A percentile compares a stretch with the other conserved stretches of the same genome.
phyloP scores from a whole-genome alignment of 257 asterid species.

The Jasminum sambac region DNA sequence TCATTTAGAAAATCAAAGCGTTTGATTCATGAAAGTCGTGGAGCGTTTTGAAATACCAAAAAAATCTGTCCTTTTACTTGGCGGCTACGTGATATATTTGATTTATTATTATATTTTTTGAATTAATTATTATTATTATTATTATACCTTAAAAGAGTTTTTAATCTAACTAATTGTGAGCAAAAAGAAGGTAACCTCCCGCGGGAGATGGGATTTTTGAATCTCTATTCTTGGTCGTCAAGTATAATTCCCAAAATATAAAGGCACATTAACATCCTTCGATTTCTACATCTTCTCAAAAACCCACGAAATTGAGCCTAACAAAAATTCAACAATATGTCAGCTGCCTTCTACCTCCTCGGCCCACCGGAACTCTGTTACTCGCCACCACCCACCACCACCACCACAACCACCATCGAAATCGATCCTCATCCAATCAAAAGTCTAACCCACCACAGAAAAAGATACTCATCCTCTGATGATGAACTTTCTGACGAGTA shows the following conservation, averaged over 20 bases:
- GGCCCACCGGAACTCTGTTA: background rate
- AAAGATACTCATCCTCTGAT: background rate
- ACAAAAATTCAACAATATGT: background rate
- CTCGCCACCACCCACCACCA: background rate
- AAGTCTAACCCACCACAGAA: background rate
- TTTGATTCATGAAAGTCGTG: too few species aligned
- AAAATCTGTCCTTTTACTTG: too few species aligned
- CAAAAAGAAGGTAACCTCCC: too few species aligned
- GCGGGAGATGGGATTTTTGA: too few species aligned
- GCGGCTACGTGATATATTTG: too few species aligned
- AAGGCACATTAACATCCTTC: background rate
- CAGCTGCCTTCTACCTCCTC: background rate
- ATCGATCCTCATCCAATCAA: background rate
- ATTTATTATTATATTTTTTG: too few species aligned
- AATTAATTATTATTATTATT: too few species aligned
- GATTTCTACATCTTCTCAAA: background rate
- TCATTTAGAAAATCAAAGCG: too few species aligned
- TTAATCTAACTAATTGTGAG: too few species aligned
- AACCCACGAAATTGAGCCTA: background rate
- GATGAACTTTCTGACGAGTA: background rate
- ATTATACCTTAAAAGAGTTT: too few species aligned
- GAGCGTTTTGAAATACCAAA: too few species aligned
- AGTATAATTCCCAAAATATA: background rate
- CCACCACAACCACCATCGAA: background rate
- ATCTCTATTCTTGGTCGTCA: background rate